Base-by-base conservation (phyloP, 495 filamentous ascomycete species). In the Tricharina praecox region DNA sequence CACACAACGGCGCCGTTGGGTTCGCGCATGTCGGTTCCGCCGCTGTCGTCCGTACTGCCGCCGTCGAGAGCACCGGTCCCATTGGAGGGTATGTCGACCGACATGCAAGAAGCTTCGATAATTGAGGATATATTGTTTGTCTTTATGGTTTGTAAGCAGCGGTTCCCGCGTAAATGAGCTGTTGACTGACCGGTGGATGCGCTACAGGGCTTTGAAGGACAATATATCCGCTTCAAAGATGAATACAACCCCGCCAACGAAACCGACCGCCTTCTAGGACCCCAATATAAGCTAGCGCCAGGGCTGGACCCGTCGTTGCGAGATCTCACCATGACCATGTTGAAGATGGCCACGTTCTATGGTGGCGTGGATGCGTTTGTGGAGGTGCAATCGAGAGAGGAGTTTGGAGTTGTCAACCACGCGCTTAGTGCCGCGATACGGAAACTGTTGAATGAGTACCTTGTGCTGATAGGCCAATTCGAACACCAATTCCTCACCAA, bases 321-420 rank as follows among this genome's bases (percentile, higher is more conserved):
- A 50, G 88, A 95, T 62, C 71, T 97, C 37, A 81, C 84, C 15
- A 71, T 70, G 39, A 82, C 84, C 0, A 87, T 95, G 78, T 65
- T 97, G 49, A 92, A 85, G 63, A 93, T 95, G 79, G 90, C 92
- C 10, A 88, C 85, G 3, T 81, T 96, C 62, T 92, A 93, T 61
- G 77, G 74, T 32, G 86, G 90, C 0, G 68, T 97, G 46, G 84
- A 95, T 54, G 78, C 83, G 7, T 96, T 94, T 62, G 78, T 95
- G 28, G 88, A 97, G 55, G 79, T 93, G 0, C 85, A 93, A 60
- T 88, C 85, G 54, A 72, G 85, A 21, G 85, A 90, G 33, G 87
- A 95, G 57, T 95, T 82, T 63, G 90, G 90, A 2, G 78, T 82
- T n/a, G 85, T 97, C 51, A 95, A 88, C 61, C 90, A 97, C 65